Percentiles rank a stretch among this genome's conserved stretches.
Evolutionary conservation across 2,329 filamentous ascomycete species (phyloP).

Genomic region (Claviceps spartinae): DNA sequence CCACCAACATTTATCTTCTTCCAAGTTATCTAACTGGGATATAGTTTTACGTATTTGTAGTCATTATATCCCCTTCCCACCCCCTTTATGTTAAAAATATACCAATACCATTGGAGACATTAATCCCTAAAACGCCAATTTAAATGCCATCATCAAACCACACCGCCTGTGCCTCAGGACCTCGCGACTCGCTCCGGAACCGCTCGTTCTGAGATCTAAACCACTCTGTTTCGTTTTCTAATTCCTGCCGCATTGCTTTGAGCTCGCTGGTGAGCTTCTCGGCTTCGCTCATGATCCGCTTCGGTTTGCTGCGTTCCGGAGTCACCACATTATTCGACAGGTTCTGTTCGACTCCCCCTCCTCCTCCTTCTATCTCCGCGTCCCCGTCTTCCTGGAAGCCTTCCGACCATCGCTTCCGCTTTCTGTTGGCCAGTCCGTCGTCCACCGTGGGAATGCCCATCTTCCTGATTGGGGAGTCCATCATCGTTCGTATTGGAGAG

Average conservation of each 20-base stretch:
- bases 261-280: conserved; percentile 27
- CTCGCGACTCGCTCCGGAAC: conserved; percentile 24
- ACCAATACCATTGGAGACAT: neutral
- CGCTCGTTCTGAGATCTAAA: conserved; percentile 31
- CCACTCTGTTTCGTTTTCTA: conserved; percentile 34
- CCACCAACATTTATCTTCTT: too few species aligned
- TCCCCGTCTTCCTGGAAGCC: conserved; percentile 15
- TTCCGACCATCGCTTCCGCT: conserved; percentile 19
- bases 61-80: too few species aligned
- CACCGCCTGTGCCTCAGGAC: conserved; percentile 11
- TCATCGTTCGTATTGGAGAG: neutral
- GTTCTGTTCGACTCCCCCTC: neutral
- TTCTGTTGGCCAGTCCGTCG: conserved; percentile 10
- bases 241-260: conserved; percentile 26
- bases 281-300: conserved; percentile 29
- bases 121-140: conserved; percentile 6
- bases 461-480: conserved; percentile 1
- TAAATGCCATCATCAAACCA: conserved; percentile 20
- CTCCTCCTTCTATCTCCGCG: conserved; percentile 3
- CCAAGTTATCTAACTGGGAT: too few species aligned
- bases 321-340: neutral
- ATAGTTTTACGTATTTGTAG: too few species aligned
- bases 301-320: conserved; percentile 17
- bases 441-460: conserved; percentile 4
- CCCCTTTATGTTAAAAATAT: neutral